Conservation (phyloP, 2,329 filamentous ascomycete genomes). For the Aureobasidium leucospermi region DNA sequence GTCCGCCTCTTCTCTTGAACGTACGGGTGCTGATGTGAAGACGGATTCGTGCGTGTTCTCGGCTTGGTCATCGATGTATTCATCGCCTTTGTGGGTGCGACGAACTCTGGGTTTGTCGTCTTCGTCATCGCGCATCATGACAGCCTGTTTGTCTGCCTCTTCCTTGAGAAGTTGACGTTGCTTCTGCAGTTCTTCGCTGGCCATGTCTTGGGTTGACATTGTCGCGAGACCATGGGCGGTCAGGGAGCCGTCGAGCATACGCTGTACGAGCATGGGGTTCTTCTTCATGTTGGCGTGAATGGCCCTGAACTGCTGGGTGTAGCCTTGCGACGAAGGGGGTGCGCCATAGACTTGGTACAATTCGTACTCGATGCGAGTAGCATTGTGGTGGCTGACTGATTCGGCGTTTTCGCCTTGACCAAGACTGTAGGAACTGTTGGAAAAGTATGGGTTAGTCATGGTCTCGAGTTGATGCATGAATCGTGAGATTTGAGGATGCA, state of each 20-base stretch:
- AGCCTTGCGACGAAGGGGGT: slow-evolving; percentile 41
- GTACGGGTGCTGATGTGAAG: slow-evolving; percentile 39
- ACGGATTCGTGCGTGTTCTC: slow-evolving; percentile 35
- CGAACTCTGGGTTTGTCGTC: slow-evolving; percentile 66
- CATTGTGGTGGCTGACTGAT: slow-evolving; percentile 60
- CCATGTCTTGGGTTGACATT: slow-evolving; percentile 87
- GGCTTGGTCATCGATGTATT: slow-evolving; percentile 71
- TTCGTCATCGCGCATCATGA: slow-evolving; percentile 65
- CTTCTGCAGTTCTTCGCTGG: slow-evolving; percentile 78
- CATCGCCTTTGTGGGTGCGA: slow-evolving; percentile 91
- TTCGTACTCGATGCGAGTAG: slow-evolving; percentile 71
- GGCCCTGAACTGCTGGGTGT: slow-evolving; percentile 61
- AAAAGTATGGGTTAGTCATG: slow-evolving; percentile 1
- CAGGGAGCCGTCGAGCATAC: slow-evolving; percentile 65
- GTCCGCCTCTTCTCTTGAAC: slow-evolving; percentile 31
- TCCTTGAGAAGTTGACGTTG: slow-evolving; percentile 72
- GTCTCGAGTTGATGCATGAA: not conserved
- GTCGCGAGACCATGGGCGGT: slow-evolving; percentile 70
- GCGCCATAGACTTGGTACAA: slow-evolving; percentile 50
- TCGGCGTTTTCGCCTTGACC: slow-evolving; percentile 58
- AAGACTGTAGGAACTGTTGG: slow-evolving; percentile 45
- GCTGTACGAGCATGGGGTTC: slow-evolving; percentile 70
- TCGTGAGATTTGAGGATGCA: not conserved
- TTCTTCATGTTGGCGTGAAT: slow-evolving; percentile 83
- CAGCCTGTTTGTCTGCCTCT: slow-evolving; percentile 73